Percentiles rank a stretch among this genome's conserved stretches.
Conservation (phyloP, 1,284 basidiomycete genomes). For the Omphalotus olearius region DNA sequence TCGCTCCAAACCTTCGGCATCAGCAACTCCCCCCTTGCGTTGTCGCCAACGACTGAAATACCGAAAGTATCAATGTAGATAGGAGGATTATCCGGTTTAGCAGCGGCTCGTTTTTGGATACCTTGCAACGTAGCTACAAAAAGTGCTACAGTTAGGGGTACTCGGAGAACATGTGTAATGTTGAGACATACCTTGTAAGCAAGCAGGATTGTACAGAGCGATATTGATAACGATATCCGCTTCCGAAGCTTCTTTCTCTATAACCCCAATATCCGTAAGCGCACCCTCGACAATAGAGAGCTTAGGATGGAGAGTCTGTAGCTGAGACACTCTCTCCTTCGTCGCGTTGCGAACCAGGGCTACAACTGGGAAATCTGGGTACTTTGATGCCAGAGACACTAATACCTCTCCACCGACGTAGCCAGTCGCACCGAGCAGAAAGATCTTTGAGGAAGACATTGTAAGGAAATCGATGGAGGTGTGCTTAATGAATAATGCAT, state of each 20-base stretch:
- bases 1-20: slow-evolving; percentile 4
- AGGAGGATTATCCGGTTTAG: neutral
- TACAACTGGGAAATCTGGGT: slow-evolving; percentile 3
- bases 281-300: slow-evolving; percentile 3
- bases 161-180: too few species aligned
- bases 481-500: too few species aligned
- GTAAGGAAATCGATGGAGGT: too few species aligned
- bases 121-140: slow-evolving; percentile 6
- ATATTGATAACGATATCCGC: slow-evolving; percentile 10
- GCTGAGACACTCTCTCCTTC: neutral
- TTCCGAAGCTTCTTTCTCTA: slow-evolving; percentile 5
- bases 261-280: neutral
- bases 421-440: slow-evolving; percentile 11
- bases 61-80: slow-evolving; percentile 11
- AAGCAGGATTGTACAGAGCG: neutral
- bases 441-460: neutral
- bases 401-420: slow-evolving; percentile 8
- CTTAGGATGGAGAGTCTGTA: slow-evolving; percentile 8
- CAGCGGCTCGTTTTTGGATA: neutral
- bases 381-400: slow-evolving; percentile 1
- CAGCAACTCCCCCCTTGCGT: slow-evolving; percentile 4
- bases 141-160: too few species aligned
- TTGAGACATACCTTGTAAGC: slow-evolving; percentile 1
- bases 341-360: slow-evolving; percentile 3
- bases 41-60: slow-evolving; percentile 2